phyloP scores from a whole-genome alignment of 2,329 filamentous ascomycete species.

The Calonectria honghensis region DNA sequence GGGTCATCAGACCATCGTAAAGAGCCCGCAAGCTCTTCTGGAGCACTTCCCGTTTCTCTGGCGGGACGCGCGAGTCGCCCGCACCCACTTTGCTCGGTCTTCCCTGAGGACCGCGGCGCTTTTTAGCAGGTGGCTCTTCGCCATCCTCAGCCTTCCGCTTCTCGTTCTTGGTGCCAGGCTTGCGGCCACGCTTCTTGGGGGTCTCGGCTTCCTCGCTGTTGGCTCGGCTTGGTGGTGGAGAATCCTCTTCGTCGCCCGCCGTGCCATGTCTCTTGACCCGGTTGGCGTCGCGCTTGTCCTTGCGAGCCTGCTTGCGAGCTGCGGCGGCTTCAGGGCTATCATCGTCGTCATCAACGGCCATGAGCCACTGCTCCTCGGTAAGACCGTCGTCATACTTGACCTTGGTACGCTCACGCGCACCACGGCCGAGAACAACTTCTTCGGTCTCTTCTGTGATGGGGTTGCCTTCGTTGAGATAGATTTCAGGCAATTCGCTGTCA shows the following conservation, averaged over 20 bases:
- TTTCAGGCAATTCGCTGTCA: slow-evolving; percentile 92
- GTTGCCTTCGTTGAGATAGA: slow-evolving; percentile 92
- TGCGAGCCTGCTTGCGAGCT: slow-evolving; percentile 89
- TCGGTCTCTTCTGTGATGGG: slow-evolving; percentile 86
- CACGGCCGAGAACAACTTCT: slow-evolving; percentile 86
- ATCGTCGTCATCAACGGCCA: slow-evolving; percentile 97
- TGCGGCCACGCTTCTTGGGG: slow-evolving; percentile 89
- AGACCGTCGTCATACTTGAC: slow-evolving; percentile 98
- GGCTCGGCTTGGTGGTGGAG: slow-evolving; percentile 85
- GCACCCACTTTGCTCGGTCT: slow-evolving; percentile 77
- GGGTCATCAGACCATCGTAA: slow-evolving; percentile 86
- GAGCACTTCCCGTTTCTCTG: slow-evolving; percentile 83
- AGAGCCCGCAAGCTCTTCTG: slow-evolving; percentile 86
- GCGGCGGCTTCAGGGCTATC: slow-evolving; percentile 95
- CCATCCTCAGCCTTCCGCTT: slow-evolving; percentile 92
- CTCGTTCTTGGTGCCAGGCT: slow-evolving; percentile 82
- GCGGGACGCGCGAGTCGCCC: slow-evolving; percentile 71
- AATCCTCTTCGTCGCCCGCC: slow-evolving; percentile 71
- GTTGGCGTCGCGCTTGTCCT: slow-evolving; percentile 86
- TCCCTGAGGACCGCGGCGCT: slow-evolving; percentile 82
- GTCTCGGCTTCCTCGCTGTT: slow-evolving; percentile 87
- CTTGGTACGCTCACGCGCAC: slow-evolving; percentile 94
- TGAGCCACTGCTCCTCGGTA: slow-evolving; percentile 99
- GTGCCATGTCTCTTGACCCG: slow-evolving; percentile 75
- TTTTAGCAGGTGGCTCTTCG: slow-evolving; percentile 85